Base-by-base conservation (phyloP, 257 asterid genomes). In the Fraxinus anomala region DNA sequence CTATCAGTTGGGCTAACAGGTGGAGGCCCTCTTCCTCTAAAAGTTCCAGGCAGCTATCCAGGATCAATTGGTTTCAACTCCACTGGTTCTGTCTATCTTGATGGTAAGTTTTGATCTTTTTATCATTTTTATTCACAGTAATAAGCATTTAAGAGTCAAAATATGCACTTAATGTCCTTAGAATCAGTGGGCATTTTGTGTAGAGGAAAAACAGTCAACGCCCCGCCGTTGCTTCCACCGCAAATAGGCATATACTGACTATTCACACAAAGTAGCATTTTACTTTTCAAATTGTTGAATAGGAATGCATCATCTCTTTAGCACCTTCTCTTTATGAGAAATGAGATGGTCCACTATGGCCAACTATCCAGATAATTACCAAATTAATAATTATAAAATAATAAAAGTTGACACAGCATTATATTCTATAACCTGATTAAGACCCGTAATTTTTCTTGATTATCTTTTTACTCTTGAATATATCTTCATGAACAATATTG, bases 51-150 rank as follows among this genome's bases (percentile, higher is more conserved):
- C 28, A 89, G 87, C 68, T 90, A 80, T 83, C 87, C 83, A 0
- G 92, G 89, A 12, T 94, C 99, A 3, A 83, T 94, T 82, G 96
- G 97, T 26, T 94, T 94, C 83, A 86, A 85, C 76, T 94, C 97
- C 5, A 86, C 77, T 59, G 99, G 96, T 78, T 92, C 97, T 51
- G 82, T 94, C 33, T 87, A 77, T 84, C 96, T 92, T 51, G 93
- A 91, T 82, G 99, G 99, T 94, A 71, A 76, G 83, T 73, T 76
- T 28, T 19, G 13, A 19, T 70, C 61, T 6, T 5, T n/a, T 19
- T 36, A 7, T 39, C 19, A 1, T 13, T 36, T 24, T 76, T 72
- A 56, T 66, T 19, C 51, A 66, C 73, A 73, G 76, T 74, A 36
- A 30, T 40, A 47, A 65, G 77, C 65, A 77, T 75, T 70, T 10